Base-by-base conservation (phyloP, 2,329 filamentous ascomycete species). In the Claviceps cyperi region DNA sequence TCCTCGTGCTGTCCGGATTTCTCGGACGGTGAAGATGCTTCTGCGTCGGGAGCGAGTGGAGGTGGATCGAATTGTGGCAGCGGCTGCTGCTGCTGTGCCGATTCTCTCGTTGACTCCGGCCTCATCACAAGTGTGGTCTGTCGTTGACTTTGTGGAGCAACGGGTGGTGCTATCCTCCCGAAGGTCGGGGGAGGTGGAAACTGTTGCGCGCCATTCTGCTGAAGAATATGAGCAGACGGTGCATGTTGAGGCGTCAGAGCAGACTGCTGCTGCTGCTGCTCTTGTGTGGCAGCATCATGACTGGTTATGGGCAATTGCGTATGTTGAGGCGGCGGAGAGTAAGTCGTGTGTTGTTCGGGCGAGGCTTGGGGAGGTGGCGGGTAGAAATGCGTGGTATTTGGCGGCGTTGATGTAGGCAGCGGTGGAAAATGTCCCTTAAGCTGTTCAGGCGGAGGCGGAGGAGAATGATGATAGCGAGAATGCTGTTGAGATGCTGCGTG, bases 321-420 rank as follows among this genome's bases (percentile, higher is more conserved):
- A 47, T 53, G 57, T 44, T 58, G 59, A 39, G 59, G 59, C 17
- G 61, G 60, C 22, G 60, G 57, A 2, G 60, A 58, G 48, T 67
- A 63, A 55, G 52, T 54, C n/a, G 50, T 59, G 17, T 51, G 53
- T 7, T 51, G 52, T 39, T 39, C 46, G 1, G 46, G 47, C 2
- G 49, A 47, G 49, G 48, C 53, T 48, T 53, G 58, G 9, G 43
- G 50, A 13, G 54, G 54, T 22, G 55, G 55, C 49, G 70, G 64
- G 46, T 72, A 74, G 60, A 71, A 73, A 44, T 68, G 69, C 21
- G 68, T 63, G 54, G 68, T 66, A 58, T 66, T 67, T 41, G 70
- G 68, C 3, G 72, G 71, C 46, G 72, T 68, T 21, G 73, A 75
- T 5, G 66, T 69, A 32, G 72, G 71, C 17, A 72, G 72, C 46